These are phyloP conservation scores for Picea sitchensis DNA, from an alignment of 75 land plant species.

Conservation along the genomic window DNA sequence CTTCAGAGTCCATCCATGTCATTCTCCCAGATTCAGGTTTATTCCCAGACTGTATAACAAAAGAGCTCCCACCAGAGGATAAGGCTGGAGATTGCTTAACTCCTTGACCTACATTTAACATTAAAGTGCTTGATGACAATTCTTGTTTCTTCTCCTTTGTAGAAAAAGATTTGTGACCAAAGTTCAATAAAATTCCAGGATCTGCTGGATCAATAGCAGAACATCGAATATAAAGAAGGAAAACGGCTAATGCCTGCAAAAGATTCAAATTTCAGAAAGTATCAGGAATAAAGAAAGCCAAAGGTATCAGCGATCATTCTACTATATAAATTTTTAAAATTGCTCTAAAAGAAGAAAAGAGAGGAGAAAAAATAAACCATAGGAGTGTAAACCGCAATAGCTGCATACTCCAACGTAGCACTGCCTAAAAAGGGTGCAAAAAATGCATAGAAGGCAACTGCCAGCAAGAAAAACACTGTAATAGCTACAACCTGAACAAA, in stretches of 20 bases:
- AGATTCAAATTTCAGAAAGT: neutral
- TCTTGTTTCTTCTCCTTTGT: neutral
- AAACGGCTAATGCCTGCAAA: conserved; percentile 76
- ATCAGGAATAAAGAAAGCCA: neutral
- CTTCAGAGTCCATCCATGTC: conserved; percentile 19
- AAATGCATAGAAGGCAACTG: conserved; percentile 79
- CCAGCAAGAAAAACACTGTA: conserved; percentile 68
- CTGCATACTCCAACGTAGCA: conserved; percentile 49
- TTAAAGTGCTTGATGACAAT: neutral
- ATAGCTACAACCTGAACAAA: conserved; percentile 78
- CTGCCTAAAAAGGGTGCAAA: conserved; percentile 84
- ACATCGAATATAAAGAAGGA: conserved; percentile 77
- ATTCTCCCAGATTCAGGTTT: conserved; percentile 29
- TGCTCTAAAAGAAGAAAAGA: neutral
- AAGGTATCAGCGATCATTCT: neutral
- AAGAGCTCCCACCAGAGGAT: conserved; percentile 21
- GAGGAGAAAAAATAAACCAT: conserved; percentile 41
- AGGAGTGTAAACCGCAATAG: conserved; percentile 49
- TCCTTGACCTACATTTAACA: conserved; percentile 3
- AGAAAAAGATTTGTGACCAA: conserved; percentile 11
- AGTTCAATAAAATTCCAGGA: conserved; percentile 68
- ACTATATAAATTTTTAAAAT: neutral
- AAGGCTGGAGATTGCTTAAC: conserved; percentile 17
- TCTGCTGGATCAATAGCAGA: conserved; percentile 94
- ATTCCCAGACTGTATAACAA: conserved; percentile 21